Evolutionary conservation across 108 stramenopile genomes (phyloP), one percentile per base, ranked within the genome.

Genomic region (Aureococcus anophagefferens): DNA sequence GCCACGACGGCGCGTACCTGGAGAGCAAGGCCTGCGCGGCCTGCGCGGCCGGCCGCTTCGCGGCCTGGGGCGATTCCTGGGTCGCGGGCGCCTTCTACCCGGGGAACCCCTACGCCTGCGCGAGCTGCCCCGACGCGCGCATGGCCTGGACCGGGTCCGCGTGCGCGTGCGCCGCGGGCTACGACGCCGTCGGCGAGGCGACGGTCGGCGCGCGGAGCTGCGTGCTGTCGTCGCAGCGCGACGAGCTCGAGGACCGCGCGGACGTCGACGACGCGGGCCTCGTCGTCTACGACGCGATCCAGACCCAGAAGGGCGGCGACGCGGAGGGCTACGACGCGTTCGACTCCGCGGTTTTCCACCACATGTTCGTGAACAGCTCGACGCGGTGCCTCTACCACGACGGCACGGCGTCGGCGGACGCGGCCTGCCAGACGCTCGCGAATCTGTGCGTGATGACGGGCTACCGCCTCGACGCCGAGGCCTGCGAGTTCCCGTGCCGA

Each of bases 371-470:
- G 29, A 69, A 66, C 34, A 83, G 87, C 7, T 84, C 78, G 36
- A 72, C 84, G 21, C 66, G 68, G 7, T 91, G 90, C 46, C 76
- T 82, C 51, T 85, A 72, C 46, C 84, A 83, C 64, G 31, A 73
- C 68, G 68, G 74, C 16, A 66, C 75, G 0, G 63, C 66, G 0
- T 25, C 30, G 28, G 46, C 69, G n/a, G 73, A 72, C 31, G 68
- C 51, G 36, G 72, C 83, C 25, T 88, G 86, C 65, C 88, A 90
- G 70, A 66, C 79, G 9, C 71, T 91, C 62, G 83, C 77, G 16
- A 91, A 91, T 72, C 74, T 91, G 32, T 91, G 90, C 63, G 87
- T 87, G 3, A 51, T 91, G 66, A 81, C 82, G 62, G 76, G 82
- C 69, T 89, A 87, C 79, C 78, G 87, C 63, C 46, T 73, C 30